A percentile compares a stretch with the other conserved stretches of the same genome.
Evolutionary conservation across 2,329 filamentous ascomycete species (phyloP).

Genomic region (Xylaria digitata): DNA sequence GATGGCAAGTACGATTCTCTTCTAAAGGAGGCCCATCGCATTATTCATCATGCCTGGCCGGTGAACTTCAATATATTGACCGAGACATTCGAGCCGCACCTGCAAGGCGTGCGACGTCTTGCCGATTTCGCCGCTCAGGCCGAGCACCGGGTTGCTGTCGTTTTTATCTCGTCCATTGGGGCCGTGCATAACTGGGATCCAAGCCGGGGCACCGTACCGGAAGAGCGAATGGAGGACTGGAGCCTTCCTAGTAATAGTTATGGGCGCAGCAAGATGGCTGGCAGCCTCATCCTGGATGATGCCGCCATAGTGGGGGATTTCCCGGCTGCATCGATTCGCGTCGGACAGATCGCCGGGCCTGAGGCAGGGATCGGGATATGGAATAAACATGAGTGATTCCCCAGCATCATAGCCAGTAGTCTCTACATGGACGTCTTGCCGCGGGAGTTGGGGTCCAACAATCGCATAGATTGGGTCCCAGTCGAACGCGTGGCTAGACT

Average conservation of each 20-base stretch:
- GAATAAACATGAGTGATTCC: conserved; percentile 68
- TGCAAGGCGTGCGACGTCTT: conserved; percentile 54
- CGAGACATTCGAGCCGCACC: conserved; percentile 50
- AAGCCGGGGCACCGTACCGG: conserved; percentile 50
- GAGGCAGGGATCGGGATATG: conserved; percentile 57
- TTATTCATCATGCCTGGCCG: conserved; percentile 55
- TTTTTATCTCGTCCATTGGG: conserved; percentile 58
- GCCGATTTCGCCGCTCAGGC: conserved; percentile 45
- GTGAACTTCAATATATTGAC: conserved; percentile 53
- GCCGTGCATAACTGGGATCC: conserved; percentile 52
- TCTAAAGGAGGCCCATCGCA: conserved; percentile 14
- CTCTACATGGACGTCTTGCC: conserved; percentile 61
- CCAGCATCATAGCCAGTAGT: conserved; percentile 61
- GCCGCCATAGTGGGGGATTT: conserved; percentile 51
- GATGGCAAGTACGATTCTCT: conserved; percentile 26
- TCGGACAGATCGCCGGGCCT: conserved; percentile 60
- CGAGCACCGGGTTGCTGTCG: conserved; percentile 38
- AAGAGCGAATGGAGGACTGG: conserved; percentile 52
- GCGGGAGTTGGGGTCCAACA: conserved; percentile 55
- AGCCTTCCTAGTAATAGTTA: conserved; percentile 52
- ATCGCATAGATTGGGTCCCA: conserved; percentile 65
- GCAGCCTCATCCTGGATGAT: conserved; percentile 56
- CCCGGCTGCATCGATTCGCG: conserved; percentile 54
- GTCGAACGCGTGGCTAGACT: conserved; percentile 59
- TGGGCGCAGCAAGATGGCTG: conserved; percentile 56